Evolutionary conservation across 2,329 filamentous ascomycete species (phyloP).

Genomic region (Paecilomyces dactylethromorphus): DNA sequence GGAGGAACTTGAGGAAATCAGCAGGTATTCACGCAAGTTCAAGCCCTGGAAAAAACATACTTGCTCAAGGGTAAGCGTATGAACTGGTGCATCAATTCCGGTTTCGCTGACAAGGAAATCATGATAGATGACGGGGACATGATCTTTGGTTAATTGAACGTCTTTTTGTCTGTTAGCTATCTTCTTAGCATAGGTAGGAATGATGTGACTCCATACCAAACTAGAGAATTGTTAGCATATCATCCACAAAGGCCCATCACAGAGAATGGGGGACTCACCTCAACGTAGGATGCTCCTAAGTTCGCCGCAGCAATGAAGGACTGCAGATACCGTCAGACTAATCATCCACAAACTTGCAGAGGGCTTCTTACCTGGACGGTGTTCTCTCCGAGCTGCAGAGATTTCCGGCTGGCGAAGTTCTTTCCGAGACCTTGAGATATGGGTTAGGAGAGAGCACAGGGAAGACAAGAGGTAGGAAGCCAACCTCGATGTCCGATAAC

Average conservation of each 20-base stretch:
- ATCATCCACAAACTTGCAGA: neutral
- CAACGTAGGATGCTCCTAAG: conserved; percentile 68
- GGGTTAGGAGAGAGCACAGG: conserved; percentile 12
- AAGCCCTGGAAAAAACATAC: conserved; percentile 8
- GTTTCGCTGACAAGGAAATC: conserved; percentile 98
- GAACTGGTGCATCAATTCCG: conserved; percentile 91
- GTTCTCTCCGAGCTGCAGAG: conserved; percentile 91
- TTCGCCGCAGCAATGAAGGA: conserved; percentile 97
- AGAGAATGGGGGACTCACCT: conserved; percentile 38
- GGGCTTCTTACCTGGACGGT: conserved; percentile 56
- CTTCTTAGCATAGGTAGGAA: conserved; percentile 41
- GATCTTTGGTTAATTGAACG: conserved; percentile 97
- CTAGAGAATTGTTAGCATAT: conserved; percentile 8
- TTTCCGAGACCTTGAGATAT: conserved; percentile 76
- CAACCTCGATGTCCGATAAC: conserved; percentile 59
- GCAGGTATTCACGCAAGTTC: neutral
- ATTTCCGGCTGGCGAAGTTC: conserved; percentile 76
- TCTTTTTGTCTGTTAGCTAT: conserved; percentile 63
- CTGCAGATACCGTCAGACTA: conserved; percentile 24
- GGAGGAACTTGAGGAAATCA: conserved; percentile 57
- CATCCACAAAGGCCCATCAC: neutral
- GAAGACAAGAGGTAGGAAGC: conserved; percentile 5
- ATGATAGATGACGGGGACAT: conserved; percentile 96
- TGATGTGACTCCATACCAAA: conserved; percentile 13
- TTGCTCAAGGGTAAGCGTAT: conserved; percentile 90